Evolutionary conservation across 2,329 filamentous ascomycete genomes (phyloP).

Genomic region (Talaromyces piceae): DNA sequence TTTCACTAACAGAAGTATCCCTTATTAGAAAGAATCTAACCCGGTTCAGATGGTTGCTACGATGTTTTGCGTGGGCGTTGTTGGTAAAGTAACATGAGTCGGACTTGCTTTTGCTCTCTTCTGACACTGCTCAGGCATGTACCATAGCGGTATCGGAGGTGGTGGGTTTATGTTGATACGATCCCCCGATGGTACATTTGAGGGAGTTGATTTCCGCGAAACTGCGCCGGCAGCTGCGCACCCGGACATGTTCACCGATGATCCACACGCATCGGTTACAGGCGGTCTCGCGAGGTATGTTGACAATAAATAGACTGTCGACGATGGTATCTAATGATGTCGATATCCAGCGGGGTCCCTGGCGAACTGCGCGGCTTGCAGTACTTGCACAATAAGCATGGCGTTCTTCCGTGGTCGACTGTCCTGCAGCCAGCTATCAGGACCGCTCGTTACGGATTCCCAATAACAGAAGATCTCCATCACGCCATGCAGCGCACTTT

Average conservation of each 20-base stretch:
- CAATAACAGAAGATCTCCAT: slow-evolving; percentile 64
- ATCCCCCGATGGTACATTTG: slow-evolving; percentile 64
- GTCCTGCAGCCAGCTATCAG: slow-evolving; percentile 68
- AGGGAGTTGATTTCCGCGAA: slow-evolving; percentile 85
- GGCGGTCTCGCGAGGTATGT: slow-evolving; percentile 61
- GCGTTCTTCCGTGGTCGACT: slow-evolving; percentile 59
- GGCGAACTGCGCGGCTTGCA: slow-evolving; percentile 66
- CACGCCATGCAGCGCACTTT: slow-evolving; percentile 59
- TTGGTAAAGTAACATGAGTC: slow-evolving; percentile 37
- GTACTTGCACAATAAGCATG: slow-evolving; percentile 60
- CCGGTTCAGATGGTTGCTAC: slow-evolving; percentile 61
- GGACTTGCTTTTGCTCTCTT: background rate
- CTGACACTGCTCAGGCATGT: slow-evolving; percentile 47
- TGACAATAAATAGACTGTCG: background rate
- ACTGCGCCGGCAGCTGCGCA: slow-evolving; percentile 73
- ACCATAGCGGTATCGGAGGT: slow-evolving; percentile 74
- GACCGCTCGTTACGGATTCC: slow-evolving; percentile 67
- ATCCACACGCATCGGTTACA: slow-evolving; percentile 57
- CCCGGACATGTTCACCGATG: slow-evolving; percentile 76
- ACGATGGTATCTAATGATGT: background rate
- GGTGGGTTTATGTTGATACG: slow-evolving; percentile 86
- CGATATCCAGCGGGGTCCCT: slow-evolving; percentile 42
- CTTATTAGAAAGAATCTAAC: background rate
- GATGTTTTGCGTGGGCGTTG: slow-evolving; percentile 66
- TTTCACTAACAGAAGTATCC: no score